These are phyloP conservation scores for Bipolaris oryzae DNA, from an alignment of 2,329 filamentous ascomycete species.

Conservation along the genomic window DNA sequence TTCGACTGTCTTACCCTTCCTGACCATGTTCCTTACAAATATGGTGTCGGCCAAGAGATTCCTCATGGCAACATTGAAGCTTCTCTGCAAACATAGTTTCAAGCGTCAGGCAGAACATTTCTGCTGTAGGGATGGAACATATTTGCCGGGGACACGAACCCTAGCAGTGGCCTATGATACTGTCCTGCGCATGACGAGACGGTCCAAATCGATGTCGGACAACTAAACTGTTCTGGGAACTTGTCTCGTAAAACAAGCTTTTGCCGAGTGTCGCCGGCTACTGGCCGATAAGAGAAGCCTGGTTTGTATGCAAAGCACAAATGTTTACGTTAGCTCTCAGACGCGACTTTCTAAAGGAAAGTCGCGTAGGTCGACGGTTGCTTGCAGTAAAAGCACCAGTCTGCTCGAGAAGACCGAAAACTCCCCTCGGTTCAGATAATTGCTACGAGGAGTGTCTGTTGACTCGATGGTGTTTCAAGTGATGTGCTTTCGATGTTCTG, in stretches of 20 bases:
- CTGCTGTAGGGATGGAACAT: constrained; percentile 30
- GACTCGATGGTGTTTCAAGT: background rate
- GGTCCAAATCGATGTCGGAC: background rate
- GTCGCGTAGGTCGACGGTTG: background rate
- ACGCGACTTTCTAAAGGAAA: background rate
- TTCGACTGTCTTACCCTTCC: constrained; percentile 17
- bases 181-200: constrained; percentile 7
- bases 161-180: constrained; percentile 7
- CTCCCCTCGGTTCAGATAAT: background rate
- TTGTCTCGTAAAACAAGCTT: background rate
- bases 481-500: constrained; percentile 5
- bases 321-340: background rate
- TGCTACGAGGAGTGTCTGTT: background rate
- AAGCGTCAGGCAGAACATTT: constrained; percentile 31
- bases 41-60: constrained; percentile 31
- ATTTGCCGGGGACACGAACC: constrained; percentile 24
- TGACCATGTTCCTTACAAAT: constrained; percentile 24
- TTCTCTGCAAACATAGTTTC: constrained; percentile 38
- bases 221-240: background rate
- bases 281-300: background rate
- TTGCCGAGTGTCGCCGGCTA: background rate
- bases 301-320: background rate
- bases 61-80: constrained; percentile 29
- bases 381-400: background rate
- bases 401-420: background rate